Evolutionary conservation across 225 moss, liverwort and hornwort species (phyloP), one percentile per base, ranked within the genome.

Genomic region (Straminergon stramineum): DNA sequence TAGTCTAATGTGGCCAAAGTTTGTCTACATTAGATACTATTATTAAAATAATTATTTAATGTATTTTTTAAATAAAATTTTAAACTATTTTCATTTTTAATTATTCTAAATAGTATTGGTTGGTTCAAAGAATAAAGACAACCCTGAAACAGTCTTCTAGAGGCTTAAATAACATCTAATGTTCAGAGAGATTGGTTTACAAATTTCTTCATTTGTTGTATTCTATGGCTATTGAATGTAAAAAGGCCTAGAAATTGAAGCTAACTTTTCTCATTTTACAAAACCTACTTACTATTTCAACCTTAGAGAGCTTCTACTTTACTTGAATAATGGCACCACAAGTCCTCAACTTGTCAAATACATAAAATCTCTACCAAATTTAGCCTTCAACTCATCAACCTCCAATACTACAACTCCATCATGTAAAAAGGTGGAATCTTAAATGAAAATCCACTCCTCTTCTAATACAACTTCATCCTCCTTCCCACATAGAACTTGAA

Each of bases 381-480:
- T 2, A 21, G 6, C n/a, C 22, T 22, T 7, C 13, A 22, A 69
- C 0, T 22, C 69, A 69, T 13, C n/a, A 69, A n/a, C 4, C 2
- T 22, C n/a, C 4, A 68, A n/a, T 69, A 7, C n/a, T 69, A n/a
- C 4, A n/a, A 1, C 0, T 69, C n/a, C 1, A 69, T 13, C 4
- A 39, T 23, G 1, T 2, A 69, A 13, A 69, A 39, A 23, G 1
- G 6, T 37, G 4, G 4, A 23, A 23, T 69, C 1, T 39, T 7
- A 69, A 39, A n/a, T 23, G 7, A 69, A 23, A 69, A 0, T 69
- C 23, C 2, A n/a, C 4, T 13, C 23, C 1, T n/a, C 69, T 39
- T n/a, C 23, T 13, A 13, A 22, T 13, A 23, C 22, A 69, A n/a
- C 7, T 4, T 39, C 23, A 39, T 39, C 4, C 0, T n/a, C 4